Evolutionary conservation across 306 rosid species (phyloP).

Genomic region (Cucurbita pepo): DNA sequence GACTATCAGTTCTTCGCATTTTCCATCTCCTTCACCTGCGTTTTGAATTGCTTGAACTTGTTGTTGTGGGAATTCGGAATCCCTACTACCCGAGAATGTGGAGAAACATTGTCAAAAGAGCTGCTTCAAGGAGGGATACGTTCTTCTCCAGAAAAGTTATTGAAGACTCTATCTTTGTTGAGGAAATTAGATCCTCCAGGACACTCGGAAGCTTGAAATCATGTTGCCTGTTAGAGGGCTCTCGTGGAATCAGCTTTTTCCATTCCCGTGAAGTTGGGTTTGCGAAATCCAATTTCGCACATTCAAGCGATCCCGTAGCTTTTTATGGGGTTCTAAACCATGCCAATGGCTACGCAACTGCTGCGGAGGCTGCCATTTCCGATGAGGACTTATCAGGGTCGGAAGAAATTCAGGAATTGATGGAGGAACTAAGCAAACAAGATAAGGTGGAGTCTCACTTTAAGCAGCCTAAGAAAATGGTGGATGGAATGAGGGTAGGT

Average conservation of each 20-base stretch:
- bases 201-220: background rate
- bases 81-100: conserved; percentile 28
- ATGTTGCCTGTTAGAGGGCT: conserved; percentile 2
- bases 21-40: conserved; percentile 6
- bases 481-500: conserved; percentile 19
- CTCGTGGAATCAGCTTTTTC: conserved; percentile 4
- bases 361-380: conserved; percentile 55
- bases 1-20: background rate
- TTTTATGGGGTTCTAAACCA: conserved; percentile 10
- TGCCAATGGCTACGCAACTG: conserved; percentile 32
- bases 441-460: conserved; percentile 11
- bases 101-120: conserved; percentile 38
- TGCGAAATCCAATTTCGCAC: conserved; percentile 18
- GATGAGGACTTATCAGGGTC: conserved; percentile 55
- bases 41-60: background rate
- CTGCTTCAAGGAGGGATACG: conserved; percentile 22
- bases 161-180: conserved; percentile 9
- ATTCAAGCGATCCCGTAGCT: conserved; percentile 8
- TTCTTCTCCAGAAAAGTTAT: conserved; percentile 8
- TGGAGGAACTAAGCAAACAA: conserved; percentile 23
- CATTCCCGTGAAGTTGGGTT: conserved; percentile 8
- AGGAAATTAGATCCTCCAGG: conserved; percentile 8
- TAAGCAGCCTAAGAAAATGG: conserved; percentile 23
- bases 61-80: background rate
- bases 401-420: conserved; percentile 40